These are phyloP conservation scores for Ophiostoma angusticollis DNA, from an alignment of 2,329 filamentous ascomycete genomes.

Conservation along the genomic window DNA sequence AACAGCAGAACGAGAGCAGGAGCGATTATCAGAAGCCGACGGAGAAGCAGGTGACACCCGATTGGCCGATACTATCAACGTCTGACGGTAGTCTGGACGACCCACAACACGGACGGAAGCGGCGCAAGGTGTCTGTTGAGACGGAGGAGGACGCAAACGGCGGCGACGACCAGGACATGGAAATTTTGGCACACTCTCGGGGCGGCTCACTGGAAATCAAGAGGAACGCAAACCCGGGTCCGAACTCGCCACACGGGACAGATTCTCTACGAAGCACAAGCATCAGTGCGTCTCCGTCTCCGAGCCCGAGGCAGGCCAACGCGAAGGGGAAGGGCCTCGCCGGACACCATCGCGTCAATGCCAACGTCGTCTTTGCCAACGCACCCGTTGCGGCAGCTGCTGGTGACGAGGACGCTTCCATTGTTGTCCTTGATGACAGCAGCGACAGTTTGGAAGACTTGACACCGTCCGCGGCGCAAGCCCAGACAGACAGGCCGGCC, in stretches of 20 bases:
- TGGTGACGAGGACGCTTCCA: not conserved
- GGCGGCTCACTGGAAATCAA: too few species aligned
- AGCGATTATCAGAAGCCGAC: conserved; percentile 14
- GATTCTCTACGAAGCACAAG: too few species aligned
- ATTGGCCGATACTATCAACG: not conserved
- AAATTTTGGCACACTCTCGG: too few species aligned
- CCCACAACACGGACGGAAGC: conserved; percentile 5
- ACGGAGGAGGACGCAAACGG: not conserved
- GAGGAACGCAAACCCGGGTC: too few species aligned
- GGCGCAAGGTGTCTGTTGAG: conserved; percentile 11
- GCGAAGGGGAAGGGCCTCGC: conserved; percentile 12
- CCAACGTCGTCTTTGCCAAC: not conserved
- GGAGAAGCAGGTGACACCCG: not conserved
- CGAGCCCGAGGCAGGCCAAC: not conserved
- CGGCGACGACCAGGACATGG: too few species aligned
- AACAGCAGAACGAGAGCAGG: not conserved
- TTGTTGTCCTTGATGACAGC: conserved; percentile 7
- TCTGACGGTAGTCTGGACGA: not conserved
- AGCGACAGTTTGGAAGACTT: too few species aligned
- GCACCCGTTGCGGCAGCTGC: not conserved
- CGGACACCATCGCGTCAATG: conserved; percentile 4
- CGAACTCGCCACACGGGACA: too few species aligned
- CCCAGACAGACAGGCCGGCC: not conserved
- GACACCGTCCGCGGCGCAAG: too few species aligned
- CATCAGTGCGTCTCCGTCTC: not conserved